A percentile compares a stretch with the other conserved stretches of the same genome.
phyloP scores from a whole-genome alignment of 495 filamentous ascomycete species.

The Penicillium ochrochloron region DNA sequence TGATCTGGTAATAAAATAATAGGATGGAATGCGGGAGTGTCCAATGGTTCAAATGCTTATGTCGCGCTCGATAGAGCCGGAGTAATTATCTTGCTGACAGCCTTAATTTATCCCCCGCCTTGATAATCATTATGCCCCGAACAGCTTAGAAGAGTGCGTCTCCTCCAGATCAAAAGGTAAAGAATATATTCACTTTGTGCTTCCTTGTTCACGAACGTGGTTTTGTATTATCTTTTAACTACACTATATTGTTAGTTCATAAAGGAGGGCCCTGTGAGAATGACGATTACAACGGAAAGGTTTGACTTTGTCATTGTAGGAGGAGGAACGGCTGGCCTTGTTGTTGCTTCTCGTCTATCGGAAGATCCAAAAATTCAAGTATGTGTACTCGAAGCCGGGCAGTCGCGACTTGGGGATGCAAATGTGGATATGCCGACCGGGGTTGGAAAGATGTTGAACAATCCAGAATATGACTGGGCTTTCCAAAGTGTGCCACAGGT shows the following conservation, averaged over 20 bases:
- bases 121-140: neutral
- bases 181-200: neutral
- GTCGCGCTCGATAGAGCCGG: constrained; percentile 1
- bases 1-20: too few relatives aligned
- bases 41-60: too few relatives aligned
- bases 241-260: too few relatives aligned
- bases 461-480: constrained; percentile 33
- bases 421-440: constrained; percentile 15
- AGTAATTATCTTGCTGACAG: constrained; percentile 9
- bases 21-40: too few relatives aligned
- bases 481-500: constrained; percentile 29
- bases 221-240: neutral
- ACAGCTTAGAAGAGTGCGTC: too few relatives aligned
- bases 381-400: constrained; percentile 27
- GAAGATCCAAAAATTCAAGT: constrained; percentile 31
- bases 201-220: neutral
- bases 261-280: neutral
- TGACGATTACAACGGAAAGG: neutral
- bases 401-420: constrained; percentile 6
- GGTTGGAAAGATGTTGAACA: constrained; percentile 15
- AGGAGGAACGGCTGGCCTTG: constrained; percentile 47
- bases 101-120: neutral
- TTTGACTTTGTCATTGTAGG: constrained; percentile 45
- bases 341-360: constrained; percentile 44
- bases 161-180: too few relatives aligned